Conservation (phyloP, 108 stramenopile genomes). For the Skeletonema potamos region DNA sequence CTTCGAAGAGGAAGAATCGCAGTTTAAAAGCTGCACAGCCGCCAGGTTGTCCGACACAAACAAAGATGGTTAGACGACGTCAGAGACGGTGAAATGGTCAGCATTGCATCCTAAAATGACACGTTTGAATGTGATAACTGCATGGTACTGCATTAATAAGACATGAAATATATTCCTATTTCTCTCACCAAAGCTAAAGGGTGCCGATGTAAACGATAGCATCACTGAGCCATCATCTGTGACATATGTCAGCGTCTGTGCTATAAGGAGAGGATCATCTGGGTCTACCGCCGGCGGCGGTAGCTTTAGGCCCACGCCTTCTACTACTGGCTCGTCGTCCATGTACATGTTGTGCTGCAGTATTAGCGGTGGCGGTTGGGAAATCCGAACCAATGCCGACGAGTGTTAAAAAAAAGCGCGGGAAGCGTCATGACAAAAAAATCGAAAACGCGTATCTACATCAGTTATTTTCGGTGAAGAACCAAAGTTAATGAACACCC, state of each 20-base stretch:
- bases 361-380: too few relatives aligned
- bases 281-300: constrained; percentile 38
- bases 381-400: too few relatives aligned
- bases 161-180: not conserved
- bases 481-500: too few relatives aligned
- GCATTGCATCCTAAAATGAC: too few relatives aligned
- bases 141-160: too few relatives aligned
- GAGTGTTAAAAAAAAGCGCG: not conserved
- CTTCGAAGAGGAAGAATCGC: constrained; percentile 71
- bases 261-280: constrained; percentile 86
- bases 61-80: too few relatives aligned
- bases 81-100: too few relatives aligned
- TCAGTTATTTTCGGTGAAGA: too few relatives aligned
- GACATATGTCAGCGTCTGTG: constrained; percentile 86
- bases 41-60: too few relatives aligned
- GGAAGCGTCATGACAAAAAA: too few relatives aligned
- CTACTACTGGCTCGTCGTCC: constrained; percentile 13
- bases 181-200: constrained; percentile 75
- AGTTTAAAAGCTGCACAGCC: constrained; percentile 80
- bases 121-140: not conserved
- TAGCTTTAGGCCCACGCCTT: constrained; percentile 17
- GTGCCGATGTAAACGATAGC: constrained; percentile 77
- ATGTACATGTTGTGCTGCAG: not conserved
- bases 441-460: too few relatives aligned
- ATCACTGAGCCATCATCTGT: constrained; percentile 86